Base-by-base conservation (phyloP, 202 grass and related monocot genomes). In the Eragrostis tef region DNA sequence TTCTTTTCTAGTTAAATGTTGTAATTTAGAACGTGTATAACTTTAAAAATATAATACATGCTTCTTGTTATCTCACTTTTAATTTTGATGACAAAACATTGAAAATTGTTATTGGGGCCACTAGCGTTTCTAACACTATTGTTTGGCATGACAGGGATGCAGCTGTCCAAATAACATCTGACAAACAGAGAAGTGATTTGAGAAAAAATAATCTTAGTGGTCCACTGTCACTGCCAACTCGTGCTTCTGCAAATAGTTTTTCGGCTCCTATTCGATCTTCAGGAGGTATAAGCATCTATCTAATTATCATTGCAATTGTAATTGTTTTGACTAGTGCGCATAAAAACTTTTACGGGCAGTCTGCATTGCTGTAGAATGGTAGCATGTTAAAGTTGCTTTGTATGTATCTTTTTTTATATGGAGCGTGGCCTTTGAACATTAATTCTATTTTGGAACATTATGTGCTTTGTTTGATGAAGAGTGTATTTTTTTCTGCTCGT, bases 171-270 rank as follows among this genome's bases (percentile, higher is more conserved):
- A 73, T 74, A 73, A 43, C 77, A 81, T 79, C 81, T 88, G 83
- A 89, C 2, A 93, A 90, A 73, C 88, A 87, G 83, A 95, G 82
- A 92, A 84, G 12, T 84, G 93, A 99, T 21, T 56, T 54, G 1
- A 90, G 91, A 65, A 91, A 87, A 92, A 84, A 79, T 73, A 99
- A 93, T 82, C 92, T 99, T 76, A 99, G 93, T 66, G 97, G 97
- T 68, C 97, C 97, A 76, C 78, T 99, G 63, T 93, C 92, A 79
- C 84, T 99, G 81, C 93, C 97, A 81, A 99, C 89, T 83, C 93
- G 97, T 89, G 97, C 97, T 44, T 94, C 97, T 73, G 97, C 93
- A 88, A 99, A 99, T 79, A 99, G 97, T 90, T 78, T 90, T 50
- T 99, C 97, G 41, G 97, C 97, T 94, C 97, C 97, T 71, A 94